Evolutionary conservation across 805 yeast species (phyloP), one percentile per base, ranked within the genome.

Genomic region (Kodamaea hsintzibuensis): DNA sequence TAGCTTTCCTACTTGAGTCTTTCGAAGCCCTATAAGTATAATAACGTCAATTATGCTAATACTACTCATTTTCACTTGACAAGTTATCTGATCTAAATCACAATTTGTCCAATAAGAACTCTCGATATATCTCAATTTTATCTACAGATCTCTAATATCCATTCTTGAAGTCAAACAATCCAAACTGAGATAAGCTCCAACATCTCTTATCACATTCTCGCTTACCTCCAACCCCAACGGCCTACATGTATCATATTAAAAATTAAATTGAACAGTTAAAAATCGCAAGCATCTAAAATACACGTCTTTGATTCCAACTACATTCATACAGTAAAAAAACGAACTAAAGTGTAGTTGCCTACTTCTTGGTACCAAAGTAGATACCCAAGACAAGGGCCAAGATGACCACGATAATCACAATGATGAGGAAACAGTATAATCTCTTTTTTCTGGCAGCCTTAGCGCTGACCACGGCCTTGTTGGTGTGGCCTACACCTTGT

Each of bases 401-500:
- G 55, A 88, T 82, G 58, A 82, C 76, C 55, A 87, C 69, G 60
- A 88, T 78, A 51, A 85, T 64, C 58, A 82, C 73, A 63, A 78
- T 68, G 68, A 90, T 85, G 73, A 86, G 74, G 66, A 83, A 78
- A 69, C 96, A 88, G 85, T 95, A 89, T 79, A 90, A 82, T 79
- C 83, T 91, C 86, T 91, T 91, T 71, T 78, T 90, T 79, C 99
- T 86, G 52, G 96, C 96, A 66, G 88, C 86, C 71, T 86, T 84
- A 51, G 98, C 98, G 69, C 84, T 82, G 60, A 82, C 84, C 55
- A 90, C 91, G 18, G 99, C 99, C 71, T 88, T 86, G 67, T 87
- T 84, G 49, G 96, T 91, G 72, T 95, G 96, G 18, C 95, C 96
- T 40, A 91, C 90, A 70, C 98, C 99, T 69, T 86, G 85, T 76